phyloP scores from a whole-genome alignment of 2,329 filamentous ascomycete genomes.

The Ilyonectria sp. region DNA sequence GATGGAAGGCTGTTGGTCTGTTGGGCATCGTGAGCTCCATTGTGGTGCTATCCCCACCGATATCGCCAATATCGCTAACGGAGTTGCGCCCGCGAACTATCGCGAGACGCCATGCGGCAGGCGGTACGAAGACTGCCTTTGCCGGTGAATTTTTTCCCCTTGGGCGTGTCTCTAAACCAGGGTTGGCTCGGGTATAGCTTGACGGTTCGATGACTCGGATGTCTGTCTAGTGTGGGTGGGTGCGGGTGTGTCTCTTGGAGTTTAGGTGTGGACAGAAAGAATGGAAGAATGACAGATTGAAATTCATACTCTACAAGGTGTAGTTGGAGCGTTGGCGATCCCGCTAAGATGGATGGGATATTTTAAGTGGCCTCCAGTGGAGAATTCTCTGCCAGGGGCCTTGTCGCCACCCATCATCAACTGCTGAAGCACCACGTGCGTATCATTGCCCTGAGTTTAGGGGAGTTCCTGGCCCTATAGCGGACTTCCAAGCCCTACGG shows the following conservation, averaged over 20 bases:
- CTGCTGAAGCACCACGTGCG: slow-evolving; percentile 39
- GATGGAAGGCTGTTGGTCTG: slow-evolving; percentile 11
- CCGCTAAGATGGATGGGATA: slow-evolving; percentile 27
- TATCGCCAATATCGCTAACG: slow-evolving; percentile 15
- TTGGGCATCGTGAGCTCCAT: slow-evolving; percentile 8
- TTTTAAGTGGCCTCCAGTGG: slow-evolving; percentile 30
- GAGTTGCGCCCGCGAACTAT: slow-evolving; percentile 25
- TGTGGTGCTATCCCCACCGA: slow-evolving; percentile 17
- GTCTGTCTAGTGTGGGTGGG: slow-evolving; percentile 21
- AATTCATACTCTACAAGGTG: slow-evolving; percentile 1
- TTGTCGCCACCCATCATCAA: slow-evolving; percentile 30
- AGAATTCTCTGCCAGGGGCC: slow-evolving; percentile 32
- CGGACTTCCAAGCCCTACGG: slow-evolving; percentile 26
- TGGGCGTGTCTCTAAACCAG: slow-evolving; percentile 19
- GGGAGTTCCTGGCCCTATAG: slow-evolving; percentile 25
- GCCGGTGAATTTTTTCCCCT: slow-evolving; percentile 10
- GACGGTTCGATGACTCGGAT: slow-evolving; percentile 27
- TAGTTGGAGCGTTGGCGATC: slow-evolving; percentile 18
- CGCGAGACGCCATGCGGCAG: slow-evolving; percentile 4
- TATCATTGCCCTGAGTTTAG: slow-evolving; percentile 41
- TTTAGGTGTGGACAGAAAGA: slow-evolving; percentile 19
- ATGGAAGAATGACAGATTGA: slow-evolving; percentile 9
- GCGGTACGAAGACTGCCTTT: slow-evolving; percentile 16
- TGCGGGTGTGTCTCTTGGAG: slow-evolving; percentile 18
- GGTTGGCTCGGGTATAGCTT: slow-evolving; percentile 43